Evolutionary conservation across 306 rosid species (phyloP).

Genomic region (Prunus mira): DNA sequence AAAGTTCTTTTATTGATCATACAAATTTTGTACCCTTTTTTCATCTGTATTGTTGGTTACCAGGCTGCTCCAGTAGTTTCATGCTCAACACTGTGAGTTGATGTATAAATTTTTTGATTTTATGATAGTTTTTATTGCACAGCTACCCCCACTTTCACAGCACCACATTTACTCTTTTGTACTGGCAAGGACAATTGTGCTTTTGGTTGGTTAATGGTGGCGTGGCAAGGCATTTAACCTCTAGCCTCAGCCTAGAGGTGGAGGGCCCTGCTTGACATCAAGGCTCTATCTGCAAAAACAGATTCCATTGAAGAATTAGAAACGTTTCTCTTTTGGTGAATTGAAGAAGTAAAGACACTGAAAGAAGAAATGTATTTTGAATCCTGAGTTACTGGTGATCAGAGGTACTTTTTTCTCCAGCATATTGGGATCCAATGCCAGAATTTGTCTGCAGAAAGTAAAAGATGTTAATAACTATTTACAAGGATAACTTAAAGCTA

Average conservation of each 20-base stretch:
- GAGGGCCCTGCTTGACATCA: no score
- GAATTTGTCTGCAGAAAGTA: conserved; percentile 3
- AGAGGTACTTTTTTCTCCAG: no score
- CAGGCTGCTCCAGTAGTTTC: conserved; percentile 19
- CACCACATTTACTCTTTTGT: background rate
- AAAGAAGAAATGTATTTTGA: background rate
- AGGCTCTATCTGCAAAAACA: no score
- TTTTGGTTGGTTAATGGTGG: background rate
- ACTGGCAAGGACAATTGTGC: background rate
- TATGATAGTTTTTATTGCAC: conserved; percentile 22
- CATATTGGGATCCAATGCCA: background rate
- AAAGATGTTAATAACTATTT: background rate
- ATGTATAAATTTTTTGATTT: conserved; percentile 24
- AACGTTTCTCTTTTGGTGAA: no score
- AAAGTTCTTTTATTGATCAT: conserved; percentile 45
- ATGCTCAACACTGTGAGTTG: conserved; percentile 13
- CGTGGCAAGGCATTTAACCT: no score
- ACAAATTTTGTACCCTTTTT: conserved; percentile 26
- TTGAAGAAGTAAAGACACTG: background rate
- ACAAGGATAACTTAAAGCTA: background rate
- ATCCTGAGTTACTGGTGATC: no score
- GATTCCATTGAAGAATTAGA: no score
- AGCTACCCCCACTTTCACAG: background rate
- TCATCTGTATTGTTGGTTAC: conserved; percentile 3
- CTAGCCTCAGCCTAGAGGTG: no score